These are phyloP conservation scores for Blastobotrys terrestris DNA, from an alignment of 805 yeast species.

Conservation along the genomic window DNA sequence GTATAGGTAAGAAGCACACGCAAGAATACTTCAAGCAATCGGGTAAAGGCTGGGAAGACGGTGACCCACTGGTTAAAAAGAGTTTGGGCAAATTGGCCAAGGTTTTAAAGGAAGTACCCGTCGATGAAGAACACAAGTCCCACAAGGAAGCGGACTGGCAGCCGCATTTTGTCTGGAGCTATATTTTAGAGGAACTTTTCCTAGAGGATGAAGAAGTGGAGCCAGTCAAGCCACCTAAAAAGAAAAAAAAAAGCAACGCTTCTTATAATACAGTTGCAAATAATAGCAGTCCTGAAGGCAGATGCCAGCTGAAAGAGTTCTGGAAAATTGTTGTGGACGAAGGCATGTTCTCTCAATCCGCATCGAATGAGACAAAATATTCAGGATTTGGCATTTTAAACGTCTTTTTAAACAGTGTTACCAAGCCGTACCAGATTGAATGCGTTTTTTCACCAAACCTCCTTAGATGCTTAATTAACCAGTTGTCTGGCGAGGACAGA, in stretches of 20 bases:
- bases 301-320: constrained; percentile 51
- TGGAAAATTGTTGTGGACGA: constrained; percentile 81
- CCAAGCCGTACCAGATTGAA: constrained; percentile 16
- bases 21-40: constrained; percentile 3
- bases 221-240: constrained; percentile 12
- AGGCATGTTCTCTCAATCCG: constrained; percentile 62
- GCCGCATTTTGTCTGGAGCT: constrained; percentile 75
- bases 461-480: constrained; percentile 68
- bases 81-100: constrained; percentile 57
- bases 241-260: constrained; percentile 26
- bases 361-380: constrained; percentile 81
- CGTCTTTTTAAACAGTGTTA: constrained; percentile 35
- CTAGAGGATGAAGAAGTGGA: constrained; percentile 25
- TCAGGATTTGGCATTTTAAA: constrained; percentile 76
- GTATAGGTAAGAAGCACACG: constrained; percentile 15
- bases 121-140: constrained; percentile 25
- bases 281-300: constrained; percentile 8
- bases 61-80: constrained; percentile 67
- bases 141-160: constrained; percentile 47
- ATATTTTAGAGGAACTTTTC: constrained; percentile 40
- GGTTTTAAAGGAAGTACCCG: constrained; percentile 43
- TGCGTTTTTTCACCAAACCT: constrained; percentile 41
- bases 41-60: constrained; percentile 52
- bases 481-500: constrained; percentile 60
- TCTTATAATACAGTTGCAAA: constrained; percentile 3